phyloP scores from a whole-genome alignment of 768 basidiomycete species.

The Mycena metata region DNA sequence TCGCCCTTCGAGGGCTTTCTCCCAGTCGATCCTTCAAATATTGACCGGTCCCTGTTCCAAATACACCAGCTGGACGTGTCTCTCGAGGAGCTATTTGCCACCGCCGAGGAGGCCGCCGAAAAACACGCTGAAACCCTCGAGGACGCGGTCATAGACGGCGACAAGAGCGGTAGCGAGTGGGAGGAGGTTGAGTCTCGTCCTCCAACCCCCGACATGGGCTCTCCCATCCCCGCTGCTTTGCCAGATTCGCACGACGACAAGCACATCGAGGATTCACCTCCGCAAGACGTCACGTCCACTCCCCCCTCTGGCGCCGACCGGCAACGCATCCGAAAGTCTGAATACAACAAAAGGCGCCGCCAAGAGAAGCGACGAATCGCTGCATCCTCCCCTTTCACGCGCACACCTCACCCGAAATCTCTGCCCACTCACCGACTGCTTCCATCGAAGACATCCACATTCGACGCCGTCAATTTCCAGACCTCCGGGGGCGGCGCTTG shows the following conservation, averaged over 20 bases:
- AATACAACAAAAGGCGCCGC: not conserved
- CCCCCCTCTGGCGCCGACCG: too few species aligned
- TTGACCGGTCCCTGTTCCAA: not conserved
- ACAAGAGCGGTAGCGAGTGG: not conserved
- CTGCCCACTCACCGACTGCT: constrained; percentile 2
- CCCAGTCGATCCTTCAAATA: too few species aligned
- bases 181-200: constrained; percentile 4
- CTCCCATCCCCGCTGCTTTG: too few species aligned
- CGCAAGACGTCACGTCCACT: too few species aligned
- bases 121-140: not conserved
- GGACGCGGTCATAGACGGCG: too few species aligned
- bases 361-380: not conserved
- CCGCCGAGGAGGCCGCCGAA: not conserved
- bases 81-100: not conserved
- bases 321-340: not conserved
- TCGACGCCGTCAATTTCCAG: not conserved
- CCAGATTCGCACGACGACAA: too few species aligned
- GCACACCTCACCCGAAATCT: not conserved
- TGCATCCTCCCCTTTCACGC: not conserved
- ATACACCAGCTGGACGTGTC: not conserved
- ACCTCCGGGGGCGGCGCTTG: not conserved
- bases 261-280: too few species aligned
- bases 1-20: not conserved
- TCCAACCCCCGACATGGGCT: too few species aligned
- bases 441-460: not conserved